Percentiles rank a stretch among this genome's conserved stretches.
Conservation (phyloP, 768 basidiomycete species). For the Vararia minispora region DNA sequence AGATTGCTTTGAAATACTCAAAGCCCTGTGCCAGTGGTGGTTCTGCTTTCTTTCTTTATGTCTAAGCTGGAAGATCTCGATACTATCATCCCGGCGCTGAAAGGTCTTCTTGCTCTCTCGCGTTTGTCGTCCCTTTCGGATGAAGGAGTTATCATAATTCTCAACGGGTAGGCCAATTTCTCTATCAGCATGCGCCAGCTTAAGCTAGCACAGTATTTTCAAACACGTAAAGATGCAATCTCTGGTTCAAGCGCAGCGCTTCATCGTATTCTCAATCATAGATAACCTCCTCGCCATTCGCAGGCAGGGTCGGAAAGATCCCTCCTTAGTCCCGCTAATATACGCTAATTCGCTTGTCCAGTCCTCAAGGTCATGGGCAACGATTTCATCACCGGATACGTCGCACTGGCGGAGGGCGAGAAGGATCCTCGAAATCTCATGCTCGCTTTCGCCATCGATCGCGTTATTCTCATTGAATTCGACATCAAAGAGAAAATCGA, state of each 20-base stretch:
- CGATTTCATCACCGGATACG: constrained; percentile 67
- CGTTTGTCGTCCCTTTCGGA: constrained; percentile 51
- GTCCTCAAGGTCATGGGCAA: constrained; percentile 65
- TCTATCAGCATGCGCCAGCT: not conserved
- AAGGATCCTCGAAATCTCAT: constrained; percentile 95
- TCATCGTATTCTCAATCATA: constrained; percentile 69
- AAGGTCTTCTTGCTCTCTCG: constrained; percentile 61
- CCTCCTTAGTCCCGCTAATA: not conserved
- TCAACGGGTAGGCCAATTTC: constrained; percentile 41
- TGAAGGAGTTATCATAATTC: constrained; percentile 49
- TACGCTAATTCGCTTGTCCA: constrained; percentile 17
- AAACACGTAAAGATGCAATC: constrained; percentile 70
- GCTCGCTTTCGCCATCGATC: constrained; percentile 78
- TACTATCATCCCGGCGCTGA: constrained; percentile 72
- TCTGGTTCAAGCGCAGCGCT: constrained; percentile 73
- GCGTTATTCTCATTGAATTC: constrained; percentile 83
- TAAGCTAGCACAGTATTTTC: constrained; percentile 45
- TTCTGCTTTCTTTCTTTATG: constrained; percentile 73
- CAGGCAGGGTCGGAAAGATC: constrained; percentile 40
- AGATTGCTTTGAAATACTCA: too few relatives aligned
- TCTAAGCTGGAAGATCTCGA: constrained; percentile 81
- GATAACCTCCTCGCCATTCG: constrained; percentile 67
- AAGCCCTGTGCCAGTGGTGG: constrained; percentile 66
- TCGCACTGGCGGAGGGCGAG: constrained; percentile 81
- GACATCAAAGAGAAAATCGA: constrained; percentile 67